Evolutionary conservation across 75 land plant genomes (phyloP).

Genomic region (Picea sitchensis): DNA sequence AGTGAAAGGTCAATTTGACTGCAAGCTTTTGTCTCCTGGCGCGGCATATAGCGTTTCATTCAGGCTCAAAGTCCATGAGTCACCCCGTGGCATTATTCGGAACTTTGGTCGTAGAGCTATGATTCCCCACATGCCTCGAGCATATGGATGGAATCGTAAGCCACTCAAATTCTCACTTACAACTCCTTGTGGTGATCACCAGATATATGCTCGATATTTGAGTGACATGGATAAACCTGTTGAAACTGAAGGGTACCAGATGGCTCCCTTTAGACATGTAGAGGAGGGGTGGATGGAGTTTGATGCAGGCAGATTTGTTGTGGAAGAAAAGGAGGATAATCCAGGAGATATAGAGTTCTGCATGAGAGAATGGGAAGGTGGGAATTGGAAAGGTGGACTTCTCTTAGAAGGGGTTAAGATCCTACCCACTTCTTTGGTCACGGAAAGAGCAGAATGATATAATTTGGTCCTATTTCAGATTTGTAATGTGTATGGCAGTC

Average conservation of each 20-base stretch:
- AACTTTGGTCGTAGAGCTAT: too few relatives aligned
- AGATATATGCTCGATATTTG: neutral
- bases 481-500: too few relatives aligned
- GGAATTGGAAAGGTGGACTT: slow-evolving; percentile 20
- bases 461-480: too few relatives aligned
- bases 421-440: neutral
- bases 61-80: neutral
- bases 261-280: neutral
- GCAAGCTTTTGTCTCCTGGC: slow-evolving; percentile 24
- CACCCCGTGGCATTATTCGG: neutral
- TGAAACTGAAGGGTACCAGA: neutral
- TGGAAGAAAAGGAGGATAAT: slow-evolving; percentile 7
- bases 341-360: neutral
- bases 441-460: neutral
- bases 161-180: neutral
- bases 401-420: slow-evolving; percentile 14
- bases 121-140: too few relatives aligned
- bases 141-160: neutral
- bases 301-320: slow-evolving; percentile 12
- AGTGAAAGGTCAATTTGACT: slow-evolving; percentile 29
- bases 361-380: slow-evolving; percentile 12
- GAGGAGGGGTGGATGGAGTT: slow-evolving; percentile 16
- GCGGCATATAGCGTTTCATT: slow-evolving; percentile 31
- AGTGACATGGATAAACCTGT: neutral
- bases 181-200: neutral